A percentile compares a stretch with the other conserved stretches of the same genome.
Evolutionary conservation across 2,329 filamentous ascomycete species (phyloP).

Genomic region (Penicillium brevicompactum): DNA sequence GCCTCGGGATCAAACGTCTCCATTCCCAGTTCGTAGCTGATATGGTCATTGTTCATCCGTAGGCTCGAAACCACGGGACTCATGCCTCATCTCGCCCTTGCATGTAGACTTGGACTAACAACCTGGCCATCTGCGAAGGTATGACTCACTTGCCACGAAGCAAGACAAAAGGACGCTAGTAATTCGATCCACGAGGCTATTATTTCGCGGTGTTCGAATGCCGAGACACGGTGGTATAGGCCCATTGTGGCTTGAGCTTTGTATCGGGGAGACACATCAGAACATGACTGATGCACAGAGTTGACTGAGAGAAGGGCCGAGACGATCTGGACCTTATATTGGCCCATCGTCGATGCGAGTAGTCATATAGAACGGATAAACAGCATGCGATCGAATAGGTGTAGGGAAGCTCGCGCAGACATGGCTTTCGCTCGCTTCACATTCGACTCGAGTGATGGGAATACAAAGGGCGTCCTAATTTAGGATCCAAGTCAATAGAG

Average conservation of each 20-base stretch:
- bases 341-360: background rate
- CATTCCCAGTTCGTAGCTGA: background rate
- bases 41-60: background rate
- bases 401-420: background rate
- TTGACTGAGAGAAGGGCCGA: background rate
- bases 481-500: background rate
- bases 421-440: too few relatives aligned
- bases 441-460: too few relatives aligned
- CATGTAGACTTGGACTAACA: background rate
- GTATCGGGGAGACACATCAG: background rate
- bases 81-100: background rate
- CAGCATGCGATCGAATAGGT: background rate
- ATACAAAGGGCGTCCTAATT: background rate
- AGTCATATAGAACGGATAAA: background rate
- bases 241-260: background rate
- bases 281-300: background rate
- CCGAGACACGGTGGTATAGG: background rate
- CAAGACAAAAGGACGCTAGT: too few relatives aligned
- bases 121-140: slow-evolving; percentile 1
- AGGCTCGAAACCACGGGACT: background rate
- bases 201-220: too few relatives aligned
- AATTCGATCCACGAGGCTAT: too few relatives aligned
- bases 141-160: too few relatives aligned
- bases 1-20: background rate
- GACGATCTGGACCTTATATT: background rate